Evolutionary conservation across 202 grass and related monocot genomes (phyloP), one percentile per base, ranked within the genome.

Genomic region (Setaria viridis): DNA sequence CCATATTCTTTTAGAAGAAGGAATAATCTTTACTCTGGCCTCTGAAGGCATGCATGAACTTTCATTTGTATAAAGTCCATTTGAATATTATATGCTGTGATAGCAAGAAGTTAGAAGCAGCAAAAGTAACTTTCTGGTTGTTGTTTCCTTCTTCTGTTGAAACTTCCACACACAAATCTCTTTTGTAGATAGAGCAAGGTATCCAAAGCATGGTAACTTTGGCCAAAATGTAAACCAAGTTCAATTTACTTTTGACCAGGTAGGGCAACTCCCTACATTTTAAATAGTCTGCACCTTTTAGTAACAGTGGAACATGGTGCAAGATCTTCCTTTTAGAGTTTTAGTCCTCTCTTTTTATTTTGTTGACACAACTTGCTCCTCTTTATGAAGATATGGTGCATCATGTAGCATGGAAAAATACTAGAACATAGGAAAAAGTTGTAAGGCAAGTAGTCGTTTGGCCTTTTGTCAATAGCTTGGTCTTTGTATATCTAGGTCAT

Each of bases 161-260:
- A 56, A 75, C 34, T n/a, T 11, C 12, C 9, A 56, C 32, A 12
- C 32, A 57, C 5, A 75, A 19, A n/a, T 37, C 9, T 37, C 0
- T n/a, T 53, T 37, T 7, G 9, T 3, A 34, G 11, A 21, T 4
- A 42, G 11, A 14, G 45, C 15, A 0, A n/a, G 20, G 6, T 4
- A 58, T 43, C 54, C 11, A 59, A 37, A 59, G 20, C 25, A 11
- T 59, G 11, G 20, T 7, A 77, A 42, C 55, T 45, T 77, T 45
- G 55, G 54, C 35, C 2, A 29, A 43, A 77, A 77, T 43, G 54
- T 43, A 77, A 43, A 77, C 14, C 33, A 43, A 77, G 19, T 77
- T 42, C 35, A 59, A 14, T 43, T 1, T 29, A 5, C 74, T 77
- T 59, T 77, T 58, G 35, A 77, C 20, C 11, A 29, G 53, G 14